phyloP scores from a whole-genome alignment of 176 grass and related monocot species.

The Lolium rigidum region DNA sequence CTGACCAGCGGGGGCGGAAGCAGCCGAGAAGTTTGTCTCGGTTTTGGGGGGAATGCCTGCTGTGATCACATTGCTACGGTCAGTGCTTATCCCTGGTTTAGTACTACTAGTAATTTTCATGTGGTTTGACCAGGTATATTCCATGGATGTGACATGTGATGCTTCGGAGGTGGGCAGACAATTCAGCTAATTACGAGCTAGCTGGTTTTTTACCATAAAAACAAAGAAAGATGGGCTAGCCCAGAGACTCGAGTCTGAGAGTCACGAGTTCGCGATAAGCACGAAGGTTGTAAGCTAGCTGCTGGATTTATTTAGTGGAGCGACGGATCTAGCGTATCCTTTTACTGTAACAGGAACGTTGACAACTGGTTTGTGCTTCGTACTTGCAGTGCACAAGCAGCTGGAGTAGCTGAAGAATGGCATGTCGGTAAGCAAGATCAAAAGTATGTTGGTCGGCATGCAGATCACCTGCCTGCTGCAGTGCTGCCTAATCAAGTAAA shows the following conservation, averaged over 20 bases:
- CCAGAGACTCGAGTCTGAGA: not conserved
- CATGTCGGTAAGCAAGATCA: not conserved
- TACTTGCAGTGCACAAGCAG: conserved; percentile 14
- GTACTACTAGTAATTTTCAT: not conserved
- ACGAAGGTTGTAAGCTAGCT: not conserved
- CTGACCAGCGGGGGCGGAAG: conserved; percentile 38
- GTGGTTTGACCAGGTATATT: conserved; percentile 34
- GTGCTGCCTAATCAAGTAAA: not conserved
- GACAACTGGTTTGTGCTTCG: not conserved
- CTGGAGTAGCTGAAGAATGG: conserved; percentile 4
- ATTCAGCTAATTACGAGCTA: not conserved
- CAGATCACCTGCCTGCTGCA: conserved; percentile 23
- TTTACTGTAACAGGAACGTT: not conserved
- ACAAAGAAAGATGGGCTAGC: not conserved
- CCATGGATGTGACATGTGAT: not conserved
- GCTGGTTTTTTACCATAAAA: not conserved
- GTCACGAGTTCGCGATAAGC: not conserved
- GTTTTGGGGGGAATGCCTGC: not conserved
- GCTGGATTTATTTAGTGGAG: not conserved
- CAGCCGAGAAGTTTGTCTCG: conserved; percentile 44
- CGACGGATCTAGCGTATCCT: not conserved
- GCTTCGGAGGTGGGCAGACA: too few relatives aligned
- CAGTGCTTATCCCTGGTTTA: conserved; percentile 9
- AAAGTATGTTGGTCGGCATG: conserved; percentile 31
- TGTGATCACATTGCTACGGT: not conserved